Evolutionary conservation across 2,329 filamentous ascomycete genomes (phyloP).

Genomic region (Metarhizium rileyi): DNA sequence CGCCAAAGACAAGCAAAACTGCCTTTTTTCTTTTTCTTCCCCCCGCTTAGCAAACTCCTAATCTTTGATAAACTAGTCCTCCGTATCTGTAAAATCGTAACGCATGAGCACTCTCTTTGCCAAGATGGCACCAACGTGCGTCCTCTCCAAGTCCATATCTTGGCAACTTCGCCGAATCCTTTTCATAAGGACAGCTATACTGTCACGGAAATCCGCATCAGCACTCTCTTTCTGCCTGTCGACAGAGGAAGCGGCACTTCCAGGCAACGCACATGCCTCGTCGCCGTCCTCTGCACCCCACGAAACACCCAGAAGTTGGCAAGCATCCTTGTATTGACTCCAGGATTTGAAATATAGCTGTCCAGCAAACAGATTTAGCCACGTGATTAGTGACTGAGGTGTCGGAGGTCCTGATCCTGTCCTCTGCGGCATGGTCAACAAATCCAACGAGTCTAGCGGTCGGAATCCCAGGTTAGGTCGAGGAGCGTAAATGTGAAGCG

Average conservation of each 20-base stretch:
- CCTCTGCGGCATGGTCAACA: slow-evolving; percentile 12
- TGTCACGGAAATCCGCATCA: slow-evolving; percentile 7
- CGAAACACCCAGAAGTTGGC: slow-evolving; percentile 41
- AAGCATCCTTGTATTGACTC: slow-evolving; percentile 43
- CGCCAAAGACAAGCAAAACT: no score
- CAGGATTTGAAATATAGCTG: slow-evolving; percentile 51
- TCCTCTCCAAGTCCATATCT: no score
- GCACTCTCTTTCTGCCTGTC: neutral
- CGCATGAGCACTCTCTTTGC: no score
- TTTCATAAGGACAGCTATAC: slow-evolving; percentile 21
- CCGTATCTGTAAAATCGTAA: no score
- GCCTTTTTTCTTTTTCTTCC: no score
- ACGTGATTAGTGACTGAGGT: neutral
- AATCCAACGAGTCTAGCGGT: slow-evolving; percentile 10
- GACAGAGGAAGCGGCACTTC: no score
- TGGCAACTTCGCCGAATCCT: slow-evolving; percentile 22
- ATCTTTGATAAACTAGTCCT: no score
- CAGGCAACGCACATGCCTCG: neutral
- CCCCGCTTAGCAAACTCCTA: no score
- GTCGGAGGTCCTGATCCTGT: neutral
- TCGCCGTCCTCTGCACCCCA: slow-evolving; percentile 17
- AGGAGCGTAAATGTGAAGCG: slow-evolving; percentile 42
- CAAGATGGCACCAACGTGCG: no score
- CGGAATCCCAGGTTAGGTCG: slow-evolving; percentile 24
- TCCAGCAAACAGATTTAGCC: slow-evolving; percentile 58